phyloP scores from a whole-genome alignment of 2,329 filamentous ascomycete species.

The Calycina marina region DNA sequence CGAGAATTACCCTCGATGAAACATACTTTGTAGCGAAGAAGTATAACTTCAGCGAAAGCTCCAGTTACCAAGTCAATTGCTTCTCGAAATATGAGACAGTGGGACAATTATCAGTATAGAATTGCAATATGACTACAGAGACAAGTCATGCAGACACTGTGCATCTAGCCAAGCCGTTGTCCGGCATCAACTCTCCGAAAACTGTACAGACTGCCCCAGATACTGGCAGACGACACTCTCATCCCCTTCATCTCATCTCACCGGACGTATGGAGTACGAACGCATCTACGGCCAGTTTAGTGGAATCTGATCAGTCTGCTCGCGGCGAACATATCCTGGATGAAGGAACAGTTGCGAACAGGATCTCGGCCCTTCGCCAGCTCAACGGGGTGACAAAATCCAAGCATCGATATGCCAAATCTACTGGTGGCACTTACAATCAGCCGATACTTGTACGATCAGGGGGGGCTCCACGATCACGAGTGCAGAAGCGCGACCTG shows the following conservation, averaged over 20 bases:
- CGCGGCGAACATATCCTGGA: conserved; percentile 29
- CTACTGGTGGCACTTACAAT: conserved; percentile 41
- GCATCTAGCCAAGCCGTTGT: conserved; percentile 9
- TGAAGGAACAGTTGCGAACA: conserved; percentile 38
- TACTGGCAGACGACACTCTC: conserved; percentile 17
- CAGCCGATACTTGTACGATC: conserved; percentile 53
- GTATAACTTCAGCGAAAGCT: too few species aligned
- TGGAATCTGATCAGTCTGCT: conserved; percentile 22
- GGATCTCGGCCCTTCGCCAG: conserved; percentile 45
- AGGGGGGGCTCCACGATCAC: conserved; percentile 30
- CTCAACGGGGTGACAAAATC: conserved; percentile 29
- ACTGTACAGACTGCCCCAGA: conserved; percentile 14
- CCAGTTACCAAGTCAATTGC: too few species aligned
- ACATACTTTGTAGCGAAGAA: conserved; percentile 5
- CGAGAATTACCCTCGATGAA: conserved; percentile 2
- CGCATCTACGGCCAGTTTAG: conserved; percentile 19
- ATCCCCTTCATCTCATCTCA: conserved; percentile 21
- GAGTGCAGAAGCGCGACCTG: conserved; percentile 17
- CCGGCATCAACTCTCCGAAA: conserved; percentile 10
- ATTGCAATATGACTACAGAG: conserved; percentile 15
- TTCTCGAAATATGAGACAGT: too few species aligned
- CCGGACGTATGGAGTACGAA: conserved; percentile 20
- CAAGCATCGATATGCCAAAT: conserved; percentile 38
- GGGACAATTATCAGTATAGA: too few species aligned
- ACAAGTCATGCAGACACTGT: conserved; percentile 8